Percentiles rank a stretch among this genome's conserved stretches.
phyloP scores from a whole-genome alignment of 192 early-diverging fungal species.

The Backusella mclennaniae region DNA sequence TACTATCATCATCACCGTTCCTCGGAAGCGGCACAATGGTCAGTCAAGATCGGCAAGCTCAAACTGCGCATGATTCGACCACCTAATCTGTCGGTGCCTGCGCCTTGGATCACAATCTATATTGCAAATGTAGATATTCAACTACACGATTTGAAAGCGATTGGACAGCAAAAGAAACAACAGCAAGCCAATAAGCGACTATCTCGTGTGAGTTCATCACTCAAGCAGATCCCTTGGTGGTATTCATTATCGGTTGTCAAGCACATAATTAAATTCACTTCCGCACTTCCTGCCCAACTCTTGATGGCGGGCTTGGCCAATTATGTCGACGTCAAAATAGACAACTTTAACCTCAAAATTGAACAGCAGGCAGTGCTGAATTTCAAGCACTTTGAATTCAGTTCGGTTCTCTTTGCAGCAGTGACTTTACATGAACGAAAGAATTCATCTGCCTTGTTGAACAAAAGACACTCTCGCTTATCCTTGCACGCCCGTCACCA shows the following conservation, averaged over 20 bases:
- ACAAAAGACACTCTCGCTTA: background rate
- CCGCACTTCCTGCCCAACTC: constrained; percentile 42
- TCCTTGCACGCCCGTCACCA: constrained; percentile 26
- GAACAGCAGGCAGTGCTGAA: constrained; percentile 19
- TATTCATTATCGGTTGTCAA: constrained; percentile 43
- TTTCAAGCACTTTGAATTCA: constrained; percentile 21
- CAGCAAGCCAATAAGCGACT: constrained; percentile 11
- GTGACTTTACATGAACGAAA: background rate
- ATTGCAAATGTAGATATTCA: constrained; percentile 23
- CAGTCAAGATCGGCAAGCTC: constrained; percentile 26
- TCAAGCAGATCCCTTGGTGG: constrained; percentile 40
- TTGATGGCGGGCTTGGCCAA: constrained; percentile 41
- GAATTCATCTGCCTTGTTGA: background rate
- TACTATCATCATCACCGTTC: constrained; percentile 18
- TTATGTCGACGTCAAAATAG: constrained; percentile 34
- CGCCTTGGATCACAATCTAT: constrained; percentile 38
- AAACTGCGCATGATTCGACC: constrained; percentile 24
- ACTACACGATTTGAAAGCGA: constrained; percentile 1
- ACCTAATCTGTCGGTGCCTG: background rate
- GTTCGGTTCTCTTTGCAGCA: constrained; percentile 34
- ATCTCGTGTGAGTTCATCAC: constrained; percentile 17
- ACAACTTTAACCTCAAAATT: constrained; percentile 16
- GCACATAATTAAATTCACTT: constrained; percentile 32
- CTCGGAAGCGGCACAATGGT: constrained; percentile 3
- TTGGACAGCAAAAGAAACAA: background rate